Base-by-base conservation (phyloP, 352 stramenopile genomes). In the Albugo laibachii region DNA sequence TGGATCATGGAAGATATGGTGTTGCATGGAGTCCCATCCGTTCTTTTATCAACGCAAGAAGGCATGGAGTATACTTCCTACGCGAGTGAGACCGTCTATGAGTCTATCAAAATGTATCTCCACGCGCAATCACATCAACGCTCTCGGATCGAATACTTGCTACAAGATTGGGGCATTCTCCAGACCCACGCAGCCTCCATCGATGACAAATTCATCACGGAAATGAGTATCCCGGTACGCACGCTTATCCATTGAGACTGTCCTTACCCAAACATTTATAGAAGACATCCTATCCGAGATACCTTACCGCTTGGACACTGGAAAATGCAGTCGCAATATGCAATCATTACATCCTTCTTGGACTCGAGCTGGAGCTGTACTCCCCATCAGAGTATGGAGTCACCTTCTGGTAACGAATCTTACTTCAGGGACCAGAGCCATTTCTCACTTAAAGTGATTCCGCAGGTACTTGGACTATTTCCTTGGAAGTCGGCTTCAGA, bases 381-480 rank as follows among this genome's bases (percentile, higher is more conserved):
- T 58, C 74, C n/a, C 59, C 64, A 15, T 67, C 68, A 13, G 77
- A 91, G 45, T 66, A 71, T 53, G 67, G 63, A 45, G 83, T 65
- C 19, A 62, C 84, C 27, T 91, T 81, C 52, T 91, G 77, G 77
- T 83, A 52, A 35, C 63, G 58, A 2, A 12, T 21, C 47, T 43
- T 48, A 40, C 11, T 49, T 11, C 24, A 47, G n/a, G n/a, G 41
- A 11, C 21, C n/a, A 1, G 11, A 6, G 12, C 46, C 11, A 19
- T 38, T 52, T 14, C 5, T 36, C 19, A 12, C 14, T 52, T 48
- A 24, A 8, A 15, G 21, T 36, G 1, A 19, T 47, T 18, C 11
- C 38, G 5, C 36, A 82, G 69, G 66, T 92, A 92, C 50, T 47
- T 88, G 36, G 79, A 92, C 61, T 92, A 85, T 51, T 58, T 92